A percentile compares a stretch with the other conserved stretches of the same genome.
These are phyloP conservation scores for Tolypocladium pustulatum DNA, from an alignment of 2,329 filamentous ascomycete genomes.

Conservation along the genomic window DNA sequence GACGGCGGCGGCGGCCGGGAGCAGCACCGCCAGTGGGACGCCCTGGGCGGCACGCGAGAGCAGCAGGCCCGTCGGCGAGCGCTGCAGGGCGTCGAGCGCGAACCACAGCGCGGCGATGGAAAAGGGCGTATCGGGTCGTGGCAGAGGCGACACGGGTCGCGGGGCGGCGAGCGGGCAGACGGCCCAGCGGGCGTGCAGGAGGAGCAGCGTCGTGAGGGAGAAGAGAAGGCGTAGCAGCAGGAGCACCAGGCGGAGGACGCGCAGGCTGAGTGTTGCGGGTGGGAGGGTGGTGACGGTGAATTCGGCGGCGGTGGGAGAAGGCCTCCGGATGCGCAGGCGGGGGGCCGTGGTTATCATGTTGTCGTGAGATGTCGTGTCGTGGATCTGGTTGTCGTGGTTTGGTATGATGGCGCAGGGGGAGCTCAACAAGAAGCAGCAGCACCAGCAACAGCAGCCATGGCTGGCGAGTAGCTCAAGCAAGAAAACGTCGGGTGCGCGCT, in stretches of 20 bases:
- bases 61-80: conserved; percentile 21
- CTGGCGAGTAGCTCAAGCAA: not conserved
- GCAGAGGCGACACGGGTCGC: conserved; percentile 5
- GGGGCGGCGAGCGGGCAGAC: conserved; percentile 17
- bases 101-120: conserved; percentile 14
- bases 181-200: conserved; percentile 39
- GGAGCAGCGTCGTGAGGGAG: conserved; percentile 29
- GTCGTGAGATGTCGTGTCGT: not conserved
- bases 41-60: conserved; percentile 19
- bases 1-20: conserved; percentile 22
- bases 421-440: not conserved
- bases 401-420: conserved; percentile 3
- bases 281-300: conserved; percentile 84
- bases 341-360: conserved; percentile 48
- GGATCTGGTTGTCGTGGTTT: not conserved
- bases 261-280: conserved; percentile 34
- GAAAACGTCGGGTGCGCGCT: not conserved
- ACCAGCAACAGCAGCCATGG: not conserved
- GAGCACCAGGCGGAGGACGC: conserved; percentile 32
- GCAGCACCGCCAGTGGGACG: conserved; percentile 27
- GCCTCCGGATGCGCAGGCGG: conserved; percentile 52
- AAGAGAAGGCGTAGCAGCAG: conserved; percentile 33
- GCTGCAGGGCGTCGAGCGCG: conserved; percentile 13
- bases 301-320: conserved; percentile 80
- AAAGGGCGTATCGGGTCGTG: conserved; percentile 8